Percentiles rank a stretch among this genome's conserved stretches.
These are phyloP conservation scores for Calonectria ilicicola DNA, from an alignment of 2,329 filamentous ascomycete species.

Conservation along the genomic window DNA sequence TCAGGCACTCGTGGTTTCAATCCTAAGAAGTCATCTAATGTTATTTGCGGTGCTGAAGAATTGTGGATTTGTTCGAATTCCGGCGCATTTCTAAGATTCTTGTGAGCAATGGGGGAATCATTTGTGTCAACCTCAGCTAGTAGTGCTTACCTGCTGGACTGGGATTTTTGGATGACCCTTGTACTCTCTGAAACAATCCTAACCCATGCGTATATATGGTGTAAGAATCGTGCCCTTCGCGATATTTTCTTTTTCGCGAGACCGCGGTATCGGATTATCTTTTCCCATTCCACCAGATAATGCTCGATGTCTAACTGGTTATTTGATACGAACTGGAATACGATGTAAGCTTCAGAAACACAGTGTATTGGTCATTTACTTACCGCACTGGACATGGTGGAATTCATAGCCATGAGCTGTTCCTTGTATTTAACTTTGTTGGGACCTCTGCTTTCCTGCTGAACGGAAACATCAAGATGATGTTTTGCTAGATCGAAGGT, in stretches of 20 bases:
- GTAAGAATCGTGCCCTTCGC: not conserved
- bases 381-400: not conserved
- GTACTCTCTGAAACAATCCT: not conserved
- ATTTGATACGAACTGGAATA: not conserved
- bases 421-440: not conserved
- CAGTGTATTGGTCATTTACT: not conserved
- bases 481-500: not conserved
- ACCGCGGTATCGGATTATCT: not conserved
- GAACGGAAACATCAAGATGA: not conserved
- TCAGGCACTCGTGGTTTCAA: not conserved
- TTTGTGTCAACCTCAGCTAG: not conserved
- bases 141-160: not conserved
- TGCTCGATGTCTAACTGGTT: not conserved
- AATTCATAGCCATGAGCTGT: not conserved
- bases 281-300: not conserved
- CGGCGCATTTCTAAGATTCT: not conserved
- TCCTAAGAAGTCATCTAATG: not conserved
- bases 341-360: not conserved
- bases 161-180: not conserved
- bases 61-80: not conserved
- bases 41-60: not conserved
- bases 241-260: not conserved
- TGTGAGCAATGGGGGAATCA: not conserved
- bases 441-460: not conserved
- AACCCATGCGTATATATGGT: not conserved